Evolutionary conservation across 202 grass and related monocot species (phyloP), one percentile per base, ranked within the genome.

Genomic region (Alloteropsis angusta): DNA sequence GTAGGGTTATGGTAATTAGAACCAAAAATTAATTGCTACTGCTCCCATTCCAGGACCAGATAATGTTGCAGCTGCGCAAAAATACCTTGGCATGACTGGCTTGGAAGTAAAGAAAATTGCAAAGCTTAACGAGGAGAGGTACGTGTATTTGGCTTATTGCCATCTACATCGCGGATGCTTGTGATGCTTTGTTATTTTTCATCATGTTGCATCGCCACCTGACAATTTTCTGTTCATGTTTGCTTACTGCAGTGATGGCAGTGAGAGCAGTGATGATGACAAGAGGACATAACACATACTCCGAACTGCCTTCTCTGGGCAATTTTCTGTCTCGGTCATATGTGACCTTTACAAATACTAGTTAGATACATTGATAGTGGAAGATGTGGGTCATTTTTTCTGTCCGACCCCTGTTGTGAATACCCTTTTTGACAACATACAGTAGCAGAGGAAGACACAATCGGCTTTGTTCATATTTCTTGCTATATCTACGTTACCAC

Each of bases 91-190:
- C 75, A 93, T 99, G 65, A 93, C 92, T 53, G 84, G 96, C 55
- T 95, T 99, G 82, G 96, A 99, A 87, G 88, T 89, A 69, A 87
- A 87, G 76, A 99, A 90, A 84, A 87, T 99, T 23, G 87, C 96
- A 55, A 99, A 99, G 78, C 86, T 99, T 91, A 87, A 79, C 26
- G 92, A 95, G 80, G 89, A 91, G 78, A 95, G 92, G 92, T 97
- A 87, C 45, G 63, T 65, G 39, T 58, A 57, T 9, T 70, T 83
- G 21, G 11, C 67, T 80, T 74, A 19, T 11, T 16, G 32, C 38
- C 53, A 45, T 26, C 42, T 46, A n/a, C 14, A 64, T 44, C 8
- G 50, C 62, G 39, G 26, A 48, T 81, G 43, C 55, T 47, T 66
- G 53, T 76, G 36, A 30, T 70, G 41, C 22, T 36, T 23, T 53